These are phyloP conservation scores for Phytophthora colocasiae DNA, from an alignment of 352 stramenopile genomes.

Conservation along the genomic window DNA sequence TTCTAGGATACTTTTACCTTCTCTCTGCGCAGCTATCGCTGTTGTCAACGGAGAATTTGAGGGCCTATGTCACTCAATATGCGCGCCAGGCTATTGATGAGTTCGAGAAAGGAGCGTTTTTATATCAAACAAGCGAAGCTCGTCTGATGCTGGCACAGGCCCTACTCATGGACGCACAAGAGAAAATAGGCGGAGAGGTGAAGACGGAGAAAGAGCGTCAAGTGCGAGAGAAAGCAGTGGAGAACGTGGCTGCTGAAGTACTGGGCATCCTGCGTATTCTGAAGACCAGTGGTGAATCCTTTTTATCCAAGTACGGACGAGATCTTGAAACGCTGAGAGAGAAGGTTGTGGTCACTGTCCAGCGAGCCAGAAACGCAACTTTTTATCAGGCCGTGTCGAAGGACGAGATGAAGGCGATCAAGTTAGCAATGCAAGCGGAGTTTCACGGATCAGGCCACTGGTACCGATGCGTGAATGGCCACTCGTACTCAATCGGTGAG, in stretches of 20 bases:
- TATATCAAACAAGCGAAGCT: conserved; percentile 24
- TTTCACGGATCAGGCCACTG: conserved; percentile 49
- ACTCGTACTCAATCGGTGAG: conserved; percentile 87
- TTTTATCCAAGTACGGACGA: conserved; percentile 15
- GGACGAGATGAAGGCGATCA: conserved; percentile 39
- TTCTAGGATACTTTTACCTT: conserved; percentile 37
- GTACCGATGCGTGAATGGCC: conserved; percentile 84
- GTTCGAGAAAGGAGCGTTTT: conserved; percentile 26
- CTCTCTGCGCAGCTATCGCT: conserved; percentile 34
- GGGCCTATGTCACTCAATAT: conserved; percentile 11
- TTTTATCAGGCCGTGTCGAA: conserved; percentile 47
- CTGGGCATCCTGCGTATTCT: conserved; percentile 1
- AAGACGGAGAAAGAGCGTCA: conserved; percentile 21
- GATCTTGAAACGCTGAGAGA: conserved; percentile 9
- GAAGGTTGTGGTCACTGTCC: conserved; percentile 8
- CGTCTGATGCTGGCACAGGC: conserved; percentile 37
- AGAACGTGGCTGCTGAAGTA: neutral
- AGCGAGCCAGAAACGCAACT: conserved; percentile 17
- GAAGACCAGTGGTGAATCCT: conserved; percentile 7
- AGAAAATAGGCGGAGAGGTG: conserved; percentile 20
- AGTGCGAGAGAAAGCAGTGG: conserved; percentile 17
- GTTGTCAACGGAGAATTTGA: neutral
- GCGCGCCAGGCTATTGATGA: conserved; percentile 18
- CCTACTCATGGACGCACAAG: conserved; percentile 28
- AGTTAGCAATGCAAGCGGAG: conserved; percentile 43